Percentiles rank a stretch among this genome's conserved stretches.
Conservation (phyloP, 768 basidiomycete species). For the Naganishia vaughanmartiniae region DNA sequence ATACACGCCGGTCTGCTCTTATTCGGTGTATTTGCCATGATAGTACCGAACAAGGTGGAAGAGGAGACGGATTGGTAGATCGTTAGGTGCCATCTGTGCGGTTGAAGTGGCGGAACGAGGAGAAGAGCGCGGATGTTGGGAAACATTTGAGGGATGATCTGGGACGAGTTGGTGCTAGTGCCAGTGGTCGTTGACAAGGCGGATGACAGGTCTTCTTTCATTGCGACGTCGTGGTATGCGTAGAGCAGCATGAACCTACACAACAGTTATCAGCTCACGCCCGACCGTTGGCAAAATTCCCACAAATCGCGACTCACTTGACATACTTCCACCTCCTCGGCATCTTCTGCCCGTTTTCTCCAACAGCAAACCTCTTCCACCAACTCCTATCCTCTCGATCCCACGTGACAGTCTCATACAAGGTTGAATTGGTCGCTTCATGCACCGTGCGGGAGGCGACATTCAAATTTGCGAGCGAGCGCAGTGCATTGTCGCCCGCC, state of each 20-base stretch:
- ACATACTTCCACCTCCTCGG: slow-evolving; percentile 17
- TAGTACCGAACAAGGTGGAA: slow-evolving; percentile 6
- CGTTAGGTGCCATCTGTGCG: slow-evolving; percentile 11
- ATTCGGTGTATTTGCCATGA: neutral
- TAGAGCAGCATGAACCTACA: slow-evolving; percentile 20
- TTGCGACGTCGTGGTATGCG: slow-evolving; percentile 10
- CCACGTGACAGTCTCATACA: slow-evolving; percentile 20
- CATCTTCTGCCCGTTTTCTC: neutral
- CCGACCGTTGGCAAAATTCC: too few species aligned
- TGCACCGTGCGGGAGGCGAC: slow-evolving; percentile 15
- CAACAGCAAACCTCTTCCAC: slow-evolving; percentile 21
- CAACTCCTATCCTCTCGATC: slow-evolving; percentile 3
- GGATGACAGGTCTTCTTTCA: slow-evolving; percentile 4
- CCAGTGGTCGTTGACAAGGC: neutral
- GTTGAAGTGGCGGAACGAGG: slow-evolving; percentile 19
- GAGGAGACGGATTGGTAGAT: slow-evolving; percentile 15
- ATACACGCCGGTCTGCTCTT: slow-evolving; percentile 16
- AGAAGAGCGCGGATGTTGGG: slow-evolving; percentile 20
- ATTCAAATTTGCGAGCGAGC: slow-evolving; percentile 7
- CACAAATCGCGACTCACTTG: slow-evolving; percentile 5
- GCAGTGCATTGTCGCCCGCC: slow-evolving; percentile 9
- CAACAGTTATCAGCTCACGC: too few species aligned
- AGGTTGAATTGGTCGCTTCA: slow-evolving; percentile 15
- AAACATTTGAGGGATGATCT: slow-evolving; percentile 18
- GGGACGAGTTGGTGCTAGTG: neutral